Conservation (phyloP, 2,329 filamentous ascomycete species). For the Talaromyces islandicus region DNA sequence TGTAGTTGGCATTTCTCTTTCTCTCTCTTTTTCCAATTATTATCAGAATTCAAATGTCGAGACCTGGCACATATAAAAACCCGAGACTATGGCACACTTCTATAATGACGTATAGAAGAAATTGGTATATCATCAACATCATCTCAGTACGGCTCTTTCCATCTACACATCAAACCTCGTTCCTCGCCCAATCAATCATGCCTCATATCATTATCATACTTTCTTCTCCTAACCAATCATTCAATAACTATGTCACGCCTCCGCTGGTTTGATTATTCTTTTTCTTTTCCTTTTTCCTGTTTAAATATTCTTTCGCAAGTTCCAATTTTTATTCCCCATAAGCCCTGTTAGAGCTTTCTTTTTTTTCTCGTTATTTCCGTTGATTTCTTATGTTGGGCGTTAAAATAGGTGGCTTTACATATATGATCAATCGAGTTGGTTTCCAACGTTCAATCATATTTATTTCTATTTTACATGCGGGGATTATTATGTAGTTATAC, state of each 20-base stretch:
- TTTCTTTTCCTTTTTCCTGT: background rate
- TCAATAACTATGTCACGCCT: background rate
- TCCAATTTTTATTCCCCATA: background rate
- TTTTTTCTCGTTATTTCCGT: background rate
- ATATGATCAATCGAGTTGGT: background rate
- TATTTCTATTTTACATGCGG: background rate
- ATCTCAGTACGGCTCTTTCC: background rate
- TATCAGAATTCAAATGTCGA: background rate
- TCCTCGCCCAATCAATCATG: background rate
- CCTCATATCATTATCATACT: background rate
- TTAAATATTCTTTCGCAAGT: background rate
- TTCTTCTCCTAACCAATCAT: background rate
- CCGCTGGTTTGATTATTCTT: background rate
- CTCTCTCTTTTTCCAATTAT: background rate
- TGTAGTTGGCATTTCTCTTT: slow-evolving; percentile 30
- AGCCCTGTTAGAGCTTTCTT: background rate
- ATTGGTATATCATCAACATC: background rate
- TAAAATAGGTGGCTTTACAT: background rate
- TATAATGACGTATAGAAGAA: background rate
- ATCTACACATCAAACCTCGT: background rate
- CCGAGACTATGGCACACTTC: background rate
- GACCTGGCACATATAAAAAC: background rate
- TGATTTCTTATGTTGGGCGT: background rate
- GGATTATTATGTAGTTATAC: background rate
- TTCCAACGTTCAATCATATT: background rate